These are phyloP conservation scores for Trichoderma polysporum DNA, from an alignment of 2,329 filamentous ascomycete genomes.

Conservation along the genomic window DNA sequence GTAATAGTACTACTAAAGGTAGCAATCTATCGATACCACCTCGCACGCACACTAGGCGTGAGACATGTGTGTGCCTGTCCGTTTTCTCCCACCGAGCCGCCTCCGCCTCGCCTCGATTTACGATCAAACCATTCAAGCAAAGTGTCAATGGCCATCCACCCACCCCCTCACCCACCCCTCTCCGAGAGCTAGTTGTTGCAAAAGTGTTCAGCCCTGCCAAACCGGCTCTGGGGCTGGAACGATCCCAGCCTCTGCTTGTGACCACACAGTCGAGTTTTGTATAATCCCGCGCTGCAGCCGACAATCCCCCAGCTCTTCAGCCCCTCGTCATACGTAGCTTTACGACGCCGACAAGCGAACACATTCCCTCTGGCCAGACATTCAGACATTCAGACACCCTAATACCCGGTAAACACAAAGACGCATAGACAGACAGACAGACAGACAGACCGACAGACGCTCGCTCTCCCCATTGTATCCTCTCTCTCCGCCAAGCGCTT, in stretches of 20 bases:
- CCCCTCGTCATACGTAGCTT: conserved; percentile 12
- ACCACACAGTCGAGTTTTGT: neutral
- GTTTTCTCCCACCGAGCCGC: conserved; percentile 19
- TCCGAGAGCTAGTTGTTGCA: conserved; percentile 8
- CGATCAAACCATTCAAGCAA: neutral
- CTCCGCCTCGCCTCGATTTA: conserved; percentile 7
- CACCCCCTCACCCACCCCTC: conserved; percentile 18
- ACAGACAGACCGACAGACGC: too few relatives aligned
- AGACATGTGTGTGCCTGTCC: conserved; percentile 10
- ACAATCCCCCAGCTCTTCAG: conserved; percentile 11
- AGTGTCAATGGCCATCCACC: conserved; percentile 6
- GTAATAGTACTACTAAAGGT: too few relatives aligned
- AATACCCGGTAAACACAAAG: too few relatives aligned
- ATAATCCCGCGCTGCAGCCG: conserved; percentile 18
- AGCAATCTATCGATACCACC: too few relatives aligned
- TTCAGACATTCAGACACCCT: neutral
- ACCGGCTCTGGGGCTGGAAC: conserved; percentile 8
- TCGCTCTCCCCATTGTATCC: neutral
- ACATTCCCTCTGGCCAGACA: neutral
- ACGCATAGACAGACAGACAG: neutral
- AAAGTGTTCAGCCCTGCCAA: conserved; percentile 18
- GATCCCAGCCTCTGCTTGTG: neutral
- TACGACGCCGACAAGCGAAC: neutral
- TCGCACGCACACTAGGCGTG: neutral
- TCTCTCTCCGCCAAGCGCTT: conserved; percentile 2